These are phyloP conservation scores for Parietichytrium sp. DNA, from an alignment of 108 stramenopile species.

Conservation along the genomic window DNA sequence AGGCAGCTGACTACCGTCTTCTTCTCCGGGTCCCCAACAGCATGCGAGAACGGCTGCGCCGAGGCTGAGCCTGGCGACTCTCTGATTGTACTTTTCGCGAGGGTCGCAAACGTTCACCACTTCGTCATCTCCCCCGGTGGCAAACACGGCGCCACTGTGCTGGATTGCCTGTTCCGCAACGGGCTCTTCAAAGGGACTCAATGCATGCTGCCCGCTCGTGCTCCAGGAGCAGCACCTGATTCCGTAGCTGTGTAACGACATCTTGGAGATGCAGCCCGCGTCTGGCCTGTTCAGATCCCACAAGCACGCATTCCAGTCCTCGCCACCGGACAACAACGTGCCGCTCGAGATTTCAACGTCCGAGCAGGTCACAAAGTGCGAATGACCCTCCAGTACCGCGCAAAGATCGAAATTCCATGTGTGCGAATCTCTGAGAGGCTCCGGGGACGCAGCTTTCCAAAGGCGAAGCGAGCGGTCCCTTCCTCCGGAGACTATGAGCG, in stretches of 20 bases:
- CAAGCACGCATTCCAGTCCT: slow-evolving; percentile 8
- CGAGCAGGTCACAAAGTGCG: slow-evolving; percentile 16
- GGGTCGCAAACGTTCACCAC: slow-evolving; percentile 13
- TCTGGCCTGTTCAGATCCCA: slow-evolving; percentile 21
- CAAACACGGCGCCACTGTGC: not conserved
- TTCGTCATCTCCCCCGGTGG: slow-evolving; percentile 32
- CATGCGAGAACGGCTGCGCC: slow-evolving; percentile 13
- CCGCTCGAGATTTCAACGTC: not conserved
- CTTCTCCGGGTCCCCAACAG: slow-evolving; percentile 28
- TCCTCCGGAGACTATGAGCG: not conserved
- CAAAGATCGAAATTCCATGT: not conserved
- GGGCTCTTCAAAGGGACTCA: too few relatives aligned
- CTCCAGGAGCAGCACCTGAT: slow-evolving; percentile 25
- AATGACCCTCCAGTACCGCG: not conserved
- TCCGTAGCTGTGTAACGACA: not conserved
- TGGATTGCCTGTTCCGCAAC: not conserved
- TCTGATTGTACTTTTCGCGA: not conserved
- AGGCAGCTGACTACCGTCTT: not conserved
- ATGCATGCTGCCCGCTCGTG: not conserved
- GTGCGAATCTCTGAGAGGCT: not conserved
- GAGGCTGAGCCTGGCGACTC: not conserved
- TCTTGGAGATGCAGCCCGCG: not conserved
- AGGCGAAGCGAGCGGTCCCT: not conserved
- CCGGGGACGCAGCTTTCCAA: not conserved
- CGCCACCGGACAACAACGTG: slow-evolving; percentile 11